Percentiles rank a stretch among this genome's conserved stretches.
Evolutionary conservation across 1,139 yeast genomes (phyloP).

Genomic region (Kazachstania sp.): DNA sequence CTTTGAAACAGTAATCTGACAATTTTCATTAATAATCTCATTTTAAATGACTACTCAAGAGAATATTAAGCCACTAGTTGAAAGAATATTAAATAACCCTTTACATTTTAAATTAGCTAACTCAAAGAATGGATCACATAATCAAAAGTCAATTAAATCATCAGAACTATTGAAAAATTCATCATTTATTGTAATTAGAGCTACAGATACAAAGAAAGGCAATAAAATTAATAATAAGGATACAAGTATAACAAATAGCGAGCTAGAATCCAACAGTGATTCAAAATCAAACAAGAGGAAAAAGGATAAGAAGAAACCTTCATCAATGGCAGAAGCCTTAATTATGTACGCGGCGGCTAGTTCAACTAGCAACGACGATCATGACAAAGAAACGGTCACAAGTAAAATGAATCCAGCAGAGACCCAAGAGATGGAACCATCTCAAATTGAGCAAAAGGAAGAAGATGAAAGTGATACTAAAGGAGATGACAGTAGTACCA

Average conservation of each 20-base stretch:
- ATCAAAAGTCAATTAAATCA: conserved; percentile 10
- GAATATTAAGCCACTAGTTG: conserved; percentile 38
- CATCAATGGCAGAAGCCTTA: conserved; percentile 25
- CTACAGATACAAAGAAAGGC: not conserved
- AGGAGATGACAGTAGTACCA: not conserved
- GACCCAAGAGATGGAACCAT: not conserved
- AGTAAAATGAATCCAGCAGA: conserved; percentile 1
- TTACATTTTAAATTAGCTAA: conserved; percentile 49
- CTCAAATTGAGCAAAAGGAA: conserved; percentile 4
- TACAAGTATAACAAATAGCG: not conserved
- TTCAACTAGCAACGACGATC: not conserved
- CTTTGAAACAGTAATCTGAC: too few relatives aligned
- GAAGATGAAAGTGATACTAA: not conserved
- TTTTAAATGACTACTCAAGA: conserved; percentile 21
- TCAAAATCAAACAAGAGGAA: not conserved
- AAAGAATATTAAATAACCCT: conserved; percentile 51
- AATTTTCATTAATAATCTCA: not conserved
- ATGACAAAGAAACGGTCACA: not conserved
- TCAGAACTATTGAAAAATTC: conserved; percentile 20
- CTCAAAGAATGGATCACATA: conserved; percentile 22
- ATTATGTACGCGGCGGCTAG: conserved; percentile 19
- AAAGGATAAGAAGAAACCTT: conserved; percentile 10
- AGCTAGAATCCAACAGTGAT: not conserved
- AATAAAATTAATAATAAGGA: not conserved
- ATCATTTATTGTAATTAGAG: conserved; percentile 29